Conservation (phyloP, 257 asterid genomes). For the Solanum chmielewskii region DNA sequence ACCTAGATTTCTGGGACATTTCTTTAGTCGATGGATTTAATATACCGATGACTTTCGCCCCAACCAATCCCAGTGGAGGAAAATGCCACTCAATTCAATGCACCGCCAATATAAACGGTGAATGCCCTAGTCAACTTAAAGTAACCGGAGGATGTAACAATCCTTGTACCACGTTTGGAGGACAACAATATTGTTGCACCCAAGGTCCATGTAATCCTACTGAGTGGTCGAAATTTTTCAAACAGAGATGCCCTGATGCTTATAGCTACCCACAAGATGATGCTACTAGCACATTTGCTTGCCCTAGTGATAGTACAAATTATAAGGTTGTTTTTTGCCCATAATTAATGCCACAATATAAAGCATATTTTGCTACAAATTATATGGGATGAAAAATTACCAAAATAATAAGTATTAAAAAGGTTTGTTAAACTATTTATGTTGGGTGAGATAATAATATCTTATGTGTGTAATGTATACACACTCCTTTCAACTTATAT, state of each 20-base stretch:
- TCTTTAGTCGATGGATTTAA: constrained; percentile 42
- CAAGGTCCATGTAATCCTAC: constrained; percentile 24
- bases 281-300: constrained; percentile 28
- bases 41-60: constrained; percentile 38
- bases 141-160: constrained; percentile 39
- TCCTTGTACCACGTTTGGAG: constrained; percentile 29
- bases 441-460: neutral
- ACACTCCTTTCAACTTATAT: neutral
- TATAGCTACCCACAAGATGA: constrained; percentile 40
- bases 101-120: constrained; percentile 23
- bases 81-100: constrained; percentile 29
- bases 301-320: constrained; percentile 33
- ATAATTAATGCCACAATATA: neutral
- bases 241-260: constrained; percentile 36
- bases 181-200: constrained; percentile 25
- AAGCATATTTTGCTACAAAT: neutral
- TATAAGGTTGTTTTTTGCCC: constrained; percentile 43
- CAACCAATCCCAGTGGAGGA: constrained; percentile 15
- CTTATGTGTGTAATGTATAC: neutral
- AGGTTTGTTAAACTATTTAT: no score
- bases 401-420: neutral
- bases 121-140: constrained; percentile 24
- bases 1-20: constrained; percentile 29
- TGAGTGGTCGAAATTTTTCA: constrained; percentile 21
- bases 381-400: neutral